These are phyloP conservation scores for Tolypocladium sp. DNA, from an alignment of 2,329 filamentous ascomycete species.

Conservation along the genomic window DNA sequence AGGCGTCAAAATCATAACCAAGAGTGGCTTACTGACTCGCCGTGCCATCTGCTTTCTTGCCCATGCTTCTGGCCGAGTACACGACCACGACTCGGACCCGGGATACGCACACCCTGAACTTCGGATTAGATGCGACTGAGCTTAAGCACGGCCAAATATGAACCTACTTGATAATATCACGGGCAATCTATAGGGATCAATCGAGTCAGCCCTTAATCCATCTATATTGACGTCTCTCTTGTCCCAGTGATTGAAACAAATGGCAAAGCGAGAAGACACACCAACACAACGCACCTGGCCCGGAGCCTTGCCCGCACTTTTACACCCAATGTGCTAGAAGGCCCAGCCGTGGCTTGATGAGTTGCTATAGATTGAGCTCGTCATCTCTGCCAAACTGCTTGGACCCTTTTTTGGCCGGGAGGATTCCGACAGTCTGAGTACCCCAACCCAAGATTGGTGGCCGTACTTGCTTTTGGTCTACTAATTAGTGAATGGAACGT, in stretches of 20 bases:
- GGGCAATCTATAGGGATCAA: conserved; percentile 23
- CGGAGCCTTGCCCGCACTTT: conserved; percentile 89
- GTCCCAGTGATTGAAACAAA: too few species aligned
- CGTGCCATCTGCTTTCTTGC: conserved; percentile 89
- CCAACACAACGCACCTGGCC: conserved; percentile 40
- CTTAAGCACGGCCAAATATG: not conserved
- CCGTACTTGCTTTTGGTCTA: too few species aligned
- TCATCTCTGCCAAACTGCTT: conserved; percentile 12
- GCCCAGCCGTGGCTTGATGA: conserved; percentile 54
- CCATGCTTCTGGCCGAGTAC: conserved; percentile 89
- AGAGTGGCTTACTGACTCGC: conserved; percentile 70
- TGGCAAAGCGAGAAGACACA: not conserved
- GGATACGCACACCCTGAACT: conserved; percentile 37
- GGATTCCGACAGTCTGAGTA: too few species aligned
- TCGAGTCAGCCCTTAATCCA: too few species aligned
- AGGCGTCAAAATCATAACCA: not conserved
- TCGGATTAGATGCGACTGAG: not conserved
- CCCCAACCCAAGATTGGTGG: too few species aligned
- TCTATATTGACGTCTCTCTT: too few species aligned
- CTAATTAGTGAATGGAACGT: too few species aligned
- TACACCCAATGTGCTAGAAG: conserved; percentile 92
- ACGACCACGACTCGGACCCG: conserved; percentile 79
- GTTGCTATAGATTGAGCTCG: conserved; percentile 23
- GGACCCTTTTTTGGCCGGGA: too few species aligned
- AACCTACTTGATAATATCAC: conserved; percentile 32